Evolutionary conservation across 2,329 filamentous ascomycete genomes (phyloP).

Genomic region (Cladobotryum protrusum): DNA sequence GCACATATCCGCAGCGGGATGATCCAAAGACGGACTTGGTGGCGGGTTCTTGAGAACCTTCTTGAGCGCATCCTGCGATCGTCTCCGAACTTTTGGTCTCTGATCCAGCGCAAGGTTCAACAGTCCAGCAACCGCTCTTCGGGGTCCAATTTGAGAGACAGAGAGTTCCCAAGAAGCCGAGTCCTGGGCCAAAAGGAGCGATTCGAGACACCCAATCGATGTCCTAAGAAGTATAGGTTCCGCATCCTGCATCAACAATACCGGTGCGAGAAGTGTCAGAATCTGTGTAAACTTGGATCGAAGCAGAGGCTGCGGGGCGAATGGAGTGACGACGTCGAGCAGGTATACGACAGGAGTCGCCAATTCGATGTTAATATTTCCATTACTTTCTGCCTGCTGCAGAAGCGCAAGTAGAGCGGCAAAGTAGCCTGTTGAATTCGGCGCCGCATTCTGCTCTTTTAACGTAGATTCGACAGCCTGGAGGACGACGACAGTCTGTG

Average conservation of each 20-base stretch:
- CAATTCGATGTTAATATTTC: constrained; percentile 71
- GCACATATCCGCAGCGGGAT: constrained; percentile 93
- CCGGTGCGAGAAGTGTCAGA: constrained; percentile 76
- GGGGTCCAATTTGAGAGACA: constrained; percentile 74
- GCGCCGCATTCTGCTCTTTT: constrained; percentile 75
- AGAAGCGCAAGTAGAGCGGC: constrained; percentile 88
- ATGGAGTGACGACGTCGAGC: constrained; percentile 84
- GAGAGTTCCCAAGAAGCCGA: constrained; percentile 80
- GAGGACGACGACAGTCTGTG: constrained; percentile 75
- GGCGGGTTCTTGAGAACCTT: constrained; percentile 79
- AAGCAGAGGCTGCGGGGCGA: constrained; percentile 77
- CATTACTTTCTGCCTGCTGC: constrained; percentile 63
- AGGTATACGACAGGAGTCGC: constrained; percentile 88
- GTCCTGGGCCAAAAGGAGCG: constrained; percentile 86
- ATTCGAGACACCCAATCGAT: constrained; percentile 88
- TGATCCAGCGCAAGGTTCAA: constrained; percentile 79
- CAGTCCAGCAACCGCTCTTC: constrained; percentile 79
- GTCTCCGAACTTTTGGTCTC: constrained; percentile 87
- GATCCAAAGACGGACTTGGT: constrained; percentile 85
- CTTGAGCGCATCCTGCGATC: constrained; percentile 82
- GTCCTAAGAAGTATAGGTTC: constrained; percentile 82
- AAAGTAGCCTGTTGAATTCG: constrained; percentile 87
- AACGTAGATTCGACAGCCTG: constrained; percentile 90
- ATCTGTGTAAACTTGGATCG: constrained; percentile 95
- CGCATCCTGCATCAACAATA: constrained; percentile 70